Base-by-base conservation (phyloP, 2,329 filamentous ascomycete species). In the Fusarium guadeloupense region DNA sequence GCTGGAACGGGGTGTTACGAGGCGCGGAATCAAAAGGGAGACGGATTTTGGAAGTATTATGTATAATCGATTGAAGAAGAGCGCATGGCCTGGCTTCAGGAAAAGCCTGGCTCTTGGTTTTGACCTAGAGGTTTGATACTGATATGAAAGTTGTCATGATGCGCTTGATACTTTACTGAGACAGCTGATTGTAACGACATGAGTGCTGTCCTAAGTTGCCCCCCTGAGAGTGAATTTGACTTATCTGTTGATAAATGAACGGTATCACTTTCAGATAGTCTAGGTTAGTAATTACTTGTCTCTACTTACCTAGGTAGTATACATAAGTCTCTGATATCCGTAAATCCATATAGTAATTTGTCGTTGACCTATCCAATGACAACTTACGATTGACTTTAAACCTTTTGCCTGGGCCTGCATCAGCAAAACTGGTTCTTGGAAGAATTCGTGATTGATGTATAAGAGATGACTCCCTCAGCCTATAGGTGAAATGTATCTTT, bases 11-110 rank as follows among this genome's bases (percentile, higher is more conserved):
- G 58, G 66, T 69, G 70, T 71, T 65, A 68, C 51, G 68, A 68
- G 69, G 72, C 71, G 72, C 64, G 66, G 64, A 67, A 70, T 70
- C 59, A 68, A 70, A 66, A 71, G 62, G 65, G 63, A 67, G 64
- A 68, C 34, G 69, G 62, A 61, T 51, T 60, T 55, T 64, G 65
- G 64, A 61, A 68, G 64, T 59, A 60, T 67, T 63, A 64, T 69
- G 69, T 68, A 71, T 69, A 69, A 71, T 72, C 66, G 62, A 70
- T 54, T 59, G 59, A 68, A 60, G 59, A 42, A 62, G 58, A 46
- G 63, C 42, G 54, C 48, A 61, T 59, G 54, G 45, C 35, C 42
- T 49, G 58, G 46, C 42, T 60, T 54, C 50, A 40, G 46, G 45
- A 44, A 49, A 33, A 54, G 49, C 17, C 41, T 54, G 55, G 57